Base-by-base conservation (phyloP, 495 filamentous ascomycete species). In the Immersiella caudata region DNA sequence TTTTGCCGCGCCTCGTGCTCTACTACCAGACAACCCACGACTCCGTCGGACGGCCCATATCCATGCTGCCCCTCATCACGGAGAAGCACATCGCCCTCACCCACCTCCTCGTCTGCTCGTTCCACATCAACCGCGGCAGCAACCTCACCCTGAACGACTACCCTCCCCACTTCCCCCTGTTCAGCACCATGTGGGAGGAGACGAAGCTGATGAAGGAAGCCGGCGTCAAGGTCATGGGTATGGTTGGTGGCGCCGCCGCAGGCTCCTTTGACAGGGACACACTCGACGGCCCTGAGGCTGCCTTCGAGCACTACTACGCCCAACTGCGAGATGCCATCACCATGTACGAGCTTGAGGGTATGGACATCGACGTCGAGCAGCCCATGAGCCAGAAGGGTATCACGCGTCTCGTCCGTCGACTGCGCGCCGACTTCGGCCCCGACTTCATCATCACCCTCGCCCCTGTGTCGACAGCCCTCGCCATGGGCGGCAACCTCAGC, bases 301-400 rank as follows among this genome's bases (percentile, higher is more conserved):
- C 82, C 6, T 94, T 94, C 67, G 89, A 91, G 73, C 68, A 58
- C 3, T 91, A 87, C 75, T 96, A 96, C 74, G 73, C 63, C 0
- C 89, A 88, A 8, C 79, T 96, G 16, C 79, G 83, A 14, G 79
- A 85, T 29, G 76, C 89, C 60, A 82, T 96, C 40, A 77, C 79
- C 12, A 78, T 80, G 12, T 80, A 87, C 71, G 75, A 74, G 2
- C 79, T 94, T 6, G 80, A 94, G 27, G 93, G 93, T 0, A 70
- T 96, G 7, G 93, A 96, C 73, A 83, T 96, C 18, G 92, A 96
- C 71, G 91, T 96, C 49, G 93, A 96, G 74, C 90, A 96, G 76
- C 58, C 70, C 2, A 94, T 93, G 88, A 88, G 88, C 16, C 80
- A 92, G 16, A 55, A 52, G 0, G 91, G 91, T n/a, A 80, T 94